phyloP scores from a whole-genome alignment of 176 grass and related monocot species.

The Oryza longistaminata region DNA sequence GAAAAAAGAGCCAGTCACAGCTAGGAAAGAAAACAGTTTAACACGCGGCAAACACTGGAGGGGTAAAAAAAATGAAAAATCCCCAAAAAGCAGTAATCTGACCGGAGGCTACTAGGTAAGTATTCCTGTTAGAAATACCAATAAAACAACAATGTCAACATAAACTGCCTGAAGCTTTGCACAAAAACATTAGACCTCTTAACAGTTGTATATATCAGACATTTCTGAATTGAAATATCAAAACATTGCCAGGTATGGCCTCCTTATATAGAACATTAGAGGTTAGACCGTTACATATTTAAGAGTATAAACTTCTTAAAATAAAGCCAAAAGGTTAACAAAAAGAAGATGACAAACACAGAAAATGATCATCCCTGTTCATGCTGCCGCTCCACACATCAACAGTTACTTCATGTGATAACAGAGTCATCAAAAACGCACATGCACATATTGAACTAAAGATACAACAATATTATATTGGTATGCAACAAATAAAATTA shows the following conservation, averaged over 20 bases:
- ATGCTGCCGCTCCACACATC: not conserved
- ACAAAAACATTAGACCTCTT: not conserved
- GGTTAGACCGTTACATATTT: not conserved
- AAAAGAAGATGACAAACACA: not conserved
- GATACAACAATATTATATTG: constrained; percentile 15
- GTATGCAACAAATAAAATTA: not conserved
- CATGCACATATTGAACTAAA: not conserved
- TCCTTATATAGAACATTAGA: not conserved
- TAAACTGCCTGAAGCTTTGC: not conserved
- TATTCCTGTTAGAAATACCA: not conserved
- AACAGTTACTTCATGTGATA: not conserved
- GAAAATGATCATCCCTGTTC: not conserved
- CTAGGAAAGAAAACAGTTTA: too few species aligned
- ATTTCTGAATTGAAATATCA: not conserved
- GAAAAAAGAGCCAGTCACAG: too few species aligned
- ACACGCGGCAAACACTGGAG: too few species aligned
- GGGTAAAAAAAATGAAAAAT: too few species aligned
- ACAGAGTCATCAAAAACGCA: not conserved
- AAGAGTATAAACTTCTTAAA: not conserved
- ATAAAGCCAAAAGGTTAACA: not conserved
- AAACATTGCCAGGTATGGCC: not conserved
- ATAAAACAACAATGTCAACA: not conserved
- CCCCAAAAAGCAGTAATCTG: too few species aligned
- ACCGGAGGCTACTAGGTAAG: too few species aligned
- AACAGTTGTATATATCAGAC: not conserved